A percentile compares a stretch with the other conserved stretches of the same genome.
Conservation (phyloP, 1,284 basidiomycete species). For the Boletus sp. region DNA sequence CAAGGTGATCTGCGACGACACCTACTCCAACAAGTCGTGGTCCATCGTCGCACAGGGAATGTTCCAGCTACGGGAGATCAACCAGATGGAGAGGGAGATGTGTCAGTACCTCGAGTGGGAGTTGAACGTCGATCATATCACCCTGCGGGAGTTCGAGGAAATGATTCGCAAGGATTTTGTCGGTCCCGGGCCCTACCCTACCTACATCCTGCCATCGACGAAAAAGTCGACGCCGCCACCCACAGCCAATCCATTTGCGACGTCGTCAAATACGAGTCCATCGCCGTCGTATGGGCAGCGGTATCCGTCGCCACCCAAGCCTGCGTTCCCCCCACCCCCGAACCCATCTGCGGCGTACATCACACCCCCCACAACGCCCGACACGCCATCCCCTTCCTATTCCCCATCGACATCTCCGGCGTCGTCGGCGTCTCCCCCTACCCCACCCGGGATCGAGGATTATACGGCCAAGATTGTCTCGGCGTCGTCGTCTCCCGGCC, state of each 20-base stretch:
- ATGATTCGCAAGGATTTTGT: conserved; percentile 62
- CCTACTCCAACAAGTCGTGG: conserved; percentile 96
- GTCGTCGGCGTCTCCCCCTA: conserved; percentile 51
- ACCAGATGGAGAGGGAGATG: conserved; percentile 96
- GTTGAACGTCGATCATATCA: conserved; percentile 69
- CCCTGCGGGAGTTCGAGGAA: conserved; percentile 61
- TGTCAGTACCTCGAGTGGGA: conserved; percentile 92
- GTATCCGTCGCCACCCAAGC: conserved; percentile 39
- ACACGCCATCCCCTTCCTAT: conserved; percentile 47
- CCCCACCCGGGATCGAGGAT: conserved; percentile 48
- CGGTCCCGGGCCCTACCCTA: conserved; percentile 52
- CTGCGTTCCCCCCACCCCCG: conserved; percentile 22
- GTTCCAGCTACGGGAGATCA: conserved; percentile 87
- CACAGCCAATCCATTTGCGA: conserved; percentile 49
- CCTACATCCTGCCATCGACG: conserved; percentile 54
- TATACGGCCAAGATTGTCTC: conserved; percentile 44
- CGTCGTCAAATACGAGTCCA: conserved; percentile 45
- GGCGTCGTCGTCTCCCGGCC: conserved; percentile 36
- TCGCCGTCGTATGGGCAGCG: conserved; percentile 48
- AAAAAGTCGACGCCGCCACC: conserved; percentile 48
- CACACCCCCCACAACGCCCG: conserved; percentile 40
- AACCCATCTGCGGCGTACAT: conserved; percentile 23
- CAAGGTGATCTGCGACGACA: conserved; percentile 93
- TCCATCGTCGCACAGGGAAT: conserved; percentile 89
- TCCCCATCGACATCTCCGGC: conserved; percentile 51